Evolutionary conservation across 2,329 filamentous ascomycete species (phyloP).

Genomic region (Arthrinium puccinioides): DNA sequence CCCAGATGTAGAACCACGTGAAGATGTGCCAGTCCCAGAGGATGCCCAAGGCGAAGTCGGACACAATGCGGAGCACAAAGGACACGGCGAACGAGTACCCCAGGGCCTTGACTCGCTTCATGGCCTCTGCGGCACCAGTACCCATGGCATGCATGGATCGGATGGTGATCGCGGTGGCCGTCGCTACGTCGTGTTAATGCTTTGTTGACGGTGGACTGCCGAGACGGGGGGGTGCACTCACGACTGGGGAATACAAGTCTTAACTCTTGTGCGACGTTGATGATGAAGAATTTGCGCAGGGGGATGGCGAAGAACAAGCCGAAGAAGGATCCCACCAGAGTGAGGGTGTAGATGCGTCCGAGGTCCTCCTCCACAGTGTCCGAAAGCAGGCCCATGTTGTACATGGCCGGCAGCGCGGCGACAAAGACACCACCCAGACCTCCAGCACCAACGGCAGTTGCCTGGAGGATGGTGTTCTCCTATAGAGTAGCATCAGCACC

Average conservation of each 20-base stretch:
- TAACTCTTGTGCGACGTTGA: slow-evolving; percentile 52
- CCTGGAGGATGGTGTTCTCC: slow-evolving; percentile 56
- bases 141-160: slow-evolving; percentile 54
- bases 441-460: slow-evolving; percentile 51
- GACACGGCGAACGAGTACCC: slow-evolving; percentile 41
- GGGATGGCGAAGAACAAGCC: slow-evolving; percentile 53
- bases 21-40: slow-evolving; percentile 37
- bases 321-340: slow-evolving; percentile 51
- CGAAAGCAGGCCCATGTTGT: slow-evolving; percentile 44
- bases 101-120: slow-evolving; percentile 50
- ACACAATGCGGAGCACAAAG: slow-evolving; percentile 45
- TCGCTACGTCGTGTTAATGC: slow-evolving; percentile 21
- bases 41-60: slow-evolving; percentile 52
- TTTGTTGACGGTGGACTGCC: background rate
- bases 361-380: slow-evolving; percentile 43
- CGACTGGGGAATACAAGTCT: slow-evolving; percentile 50
- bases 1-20: slow-evolving; percentile 36
- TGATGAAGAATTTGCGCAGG: slow-evolving; percentile 57
- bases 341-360: slow-evolving; percentile 46
- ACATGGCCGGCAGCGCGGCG: slow-evolving; percentile 53
- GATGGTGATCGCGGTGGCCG: slow-evolving; percentile 55
- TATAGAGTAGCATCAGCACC: background rate
- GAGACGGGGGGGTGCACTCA: slow-evolving; percentile 1
- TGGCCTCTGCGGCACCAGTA: slow-evolving; percentile 42
- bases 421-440: slow-evolving; percentile 51